A percentile compares a stretch with the other conserved stretches of the same genome.
These are phyloP conservation scores for Spathaspora girioi DNA, from an alignment of 805 yeast genomes.

Conservation along the genomic window DNA sequence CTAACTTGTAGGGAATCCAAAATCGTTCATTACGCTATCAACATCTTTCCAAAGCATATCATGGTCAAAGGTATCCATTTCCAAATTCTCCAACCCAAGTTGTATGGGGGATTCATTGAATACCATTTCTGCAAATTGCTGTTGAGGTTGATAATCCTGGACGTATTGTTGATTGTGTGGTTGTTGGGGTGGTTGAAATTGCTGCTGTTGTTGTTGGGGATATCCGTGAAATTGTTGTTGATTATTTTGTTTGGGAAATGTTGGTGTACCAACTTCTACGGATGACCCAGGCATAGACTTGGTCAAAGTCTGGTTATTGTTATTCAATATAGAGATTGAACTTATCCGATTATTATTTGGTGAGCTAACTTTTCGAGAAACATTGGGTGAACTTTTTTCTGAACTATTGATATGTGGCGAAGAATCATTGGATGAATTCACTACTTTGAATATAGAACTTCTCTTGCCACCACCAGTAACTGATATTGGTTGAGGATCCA, in stretches of 20 bases:
- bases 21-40: conserved; percentile 85
- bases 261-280: background rate
- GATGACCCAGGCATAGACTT: background rate
- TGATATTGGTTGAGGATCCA: conserved; percentile 78
- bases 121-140: background rate
- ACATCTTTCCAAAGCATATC: conserved; percentile 75
- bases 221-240: background rate
- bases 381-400: conserved; percentile 9
- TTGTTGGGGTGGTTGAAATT: background rate
- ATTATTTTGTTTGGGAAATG: background rate
- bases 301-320: too few species aligned
- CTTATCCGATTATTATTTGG: conserved; percentile 1
- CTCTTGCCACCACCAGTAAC: conserved; percentile 25
- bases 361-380: background rate
- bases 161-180: conserved; percentile 1
- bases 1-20: conserved; percentile 68
- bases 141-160: background rate
- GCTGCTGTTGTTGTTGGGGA: conserved; percentile 2
- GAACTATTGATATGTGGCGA: conserved; percentile 20
- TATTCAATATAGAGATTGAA: too few species aligned
- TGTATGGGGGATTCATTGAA: conserved; percentile 23
- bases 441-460: conserved; percentile 36
- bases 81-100: conserved; percentile 29
- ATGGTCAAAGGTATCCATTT: conserved; percentile 43
- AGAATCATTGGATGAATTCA: conserved; percentile 29